Conservation (phyloP, 805 yeast species). For the Blastobotrys americana region DNA sequence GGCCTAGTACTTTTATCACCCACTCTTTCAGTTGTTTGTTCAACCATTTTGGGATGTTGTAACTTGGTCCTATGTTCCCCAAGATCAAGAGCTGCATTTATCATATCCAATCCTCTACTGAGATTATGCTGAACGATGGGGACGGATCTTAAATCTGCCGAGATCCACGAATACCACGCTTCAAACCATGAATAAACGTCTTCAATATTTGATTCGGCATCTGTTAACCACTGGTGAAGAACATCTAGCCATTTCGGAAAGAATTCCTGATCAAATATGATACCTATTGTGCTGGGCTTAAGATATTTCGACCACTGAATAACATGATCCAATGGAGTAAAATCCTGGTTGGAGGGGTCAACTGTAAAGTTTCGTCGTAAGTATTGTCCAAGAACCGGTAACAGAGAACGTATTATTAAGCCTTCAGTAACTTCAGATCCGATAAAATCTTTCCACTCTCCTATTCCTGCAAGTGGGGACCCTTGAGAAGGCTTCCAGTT, state of each 20-base stretch:
- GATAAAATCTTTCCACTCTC: constrained; percentile 14
- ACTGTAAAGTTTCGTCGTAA: constrained; percentile 18
- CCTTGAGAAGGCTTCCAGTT: constrained; percentile 12
- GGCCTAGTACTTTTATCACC: constrained; percentile 1
- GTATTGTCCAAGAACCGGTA: constrained; percentile 15
- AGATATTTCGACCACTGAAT: constrained; percentile 25
- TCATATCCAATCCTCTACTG: constrained; percentile 27
- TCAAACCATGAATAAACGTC: constrained; percentile 28
- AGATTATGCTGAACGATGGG: constrained; percentile 16
- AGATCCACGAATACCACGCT: constrained; percentile 28
- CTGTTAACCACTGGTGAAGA: constrained; percentile 27
- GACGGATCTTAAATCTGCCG: constrained; percentile 14
- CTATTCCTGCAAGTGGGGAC: constrained; percentile 9
- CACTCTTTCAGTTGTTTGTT: not conserved
- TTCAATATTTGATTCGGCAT: constrained; percentile 9
- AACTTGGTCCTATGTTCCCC: not conserved
- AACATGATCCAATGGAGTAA: constrained; percentile 17
- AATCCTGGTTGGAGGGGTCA: constrained; percentile 26
- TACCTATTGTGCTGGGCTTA: constrained; percentile 14
- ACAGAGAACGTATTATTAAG: constrained; percentile 12
- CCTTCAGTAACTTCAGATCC: constrained; percentile 12
- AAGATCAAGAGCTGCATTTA: constrained; percentile 28
- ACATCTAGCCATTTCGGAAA: constrained; percentile 36
- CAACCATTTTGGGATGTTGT: not conserved
- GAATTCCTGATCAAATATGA: constrained; percentile 30